phyloP scores from a whole-genome alignment of 2,329 filamentous ascomycete species.

The Penicillium sp. region DNA sequence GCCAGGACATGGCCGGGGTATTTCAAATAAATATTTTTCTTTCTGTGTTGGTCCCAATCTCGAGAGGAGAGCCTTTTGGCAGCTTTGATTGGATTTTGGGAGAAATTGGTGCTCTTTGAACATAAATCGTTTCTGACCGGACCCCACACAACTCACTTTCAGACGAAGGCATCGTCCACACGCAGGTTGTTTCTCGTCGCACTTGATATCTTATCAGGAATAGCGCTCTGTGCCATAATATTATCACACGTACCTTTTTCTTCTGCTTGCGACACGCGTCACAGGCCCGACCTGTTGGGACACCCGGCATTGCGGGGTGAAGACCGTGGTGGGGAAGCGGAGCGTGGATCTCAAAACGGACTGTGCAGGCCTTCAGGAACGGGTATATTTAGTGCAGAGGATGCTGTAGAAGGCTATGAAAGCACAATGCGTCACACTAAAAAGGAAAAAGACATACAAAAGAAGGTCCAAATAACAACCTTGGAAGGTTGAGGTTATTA shows the following conservation, averaged over 20 bases:
- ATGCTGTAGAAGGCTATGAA: not conserved
- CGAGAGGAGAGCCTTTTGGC: not conserved
- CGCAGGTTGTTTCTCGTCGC: constrained; percentile 45
- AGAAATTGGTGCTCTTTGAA: constrained; percentile 43
- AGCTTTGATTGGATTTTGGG: not conserved
- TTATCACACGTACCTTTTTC: constrained; percentile 47
- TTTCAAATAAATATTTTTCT: not conserved
- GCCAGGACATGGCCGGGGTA: constrained; percentile 23
- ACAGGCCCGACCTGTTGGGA: constrained; percentile 51
- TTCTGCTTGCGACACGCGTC: constrained; percentile 53
- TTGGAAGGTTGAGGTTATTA: not conserved
- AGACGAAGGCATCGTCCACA: constrained; percentile 50
- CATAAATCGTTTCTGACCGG: constrained; percentile 50
- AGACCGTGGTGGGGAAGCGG: constrained; percentile 1
- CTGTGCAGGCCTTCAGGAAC: not conserved
- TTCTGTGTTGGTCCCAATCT: not conserved
- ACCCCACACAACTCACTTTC: constrained; percentile 46
- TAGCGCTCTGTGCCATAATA: no score
- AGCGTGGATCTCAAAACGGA: constrained; percentile 1
- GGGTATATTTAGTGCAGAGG: not conserved
- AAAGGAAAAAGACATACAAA: not conserved
- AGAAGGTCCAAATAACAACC: no score
- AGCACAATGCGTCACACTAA: not conserved
- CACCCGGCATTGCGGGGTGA: constrained; percentile 47
- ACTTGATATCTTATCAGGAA: constrained; percentile 35